These are phyloP conservation scores for Cordyceps farinosa DNA, from an alignment of 2,329 filamentous ascomycete species.

Conservation along the genomic window DNA sequence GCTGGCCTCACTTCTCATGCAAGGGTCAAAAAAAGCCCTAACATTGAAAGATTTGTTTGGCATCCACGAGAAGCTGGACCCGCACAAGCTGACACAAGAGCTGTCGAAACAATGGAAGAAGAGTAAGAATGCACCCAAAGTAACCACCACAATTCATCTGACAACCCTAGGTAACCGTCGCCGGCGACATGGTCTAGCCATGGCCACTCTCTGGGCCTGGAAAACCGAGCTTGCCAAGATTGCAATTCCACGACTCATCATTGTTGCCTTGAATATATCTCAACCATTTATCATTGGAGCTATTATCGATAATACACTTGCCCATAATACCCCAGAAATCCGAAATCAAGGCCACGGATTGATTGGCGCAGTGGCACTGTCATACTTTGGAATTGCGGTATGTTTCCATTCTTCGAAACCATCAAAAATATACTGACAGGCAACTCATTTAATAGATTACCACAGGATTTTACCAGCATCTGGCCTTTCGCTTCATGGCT, in stretches of 20 bases:
- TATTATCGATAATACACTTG: constrained; percentile 9
- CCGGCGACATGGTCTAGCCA: constrained; percentile 1
- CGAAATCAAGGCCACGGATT: constrained; percentile 13
- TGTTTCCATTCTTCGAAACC: neutral
- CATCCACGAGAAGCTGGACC: neutral
- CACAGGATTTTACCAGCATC: constrained; percentile 14
- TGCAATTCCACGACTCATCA: constrained; percentile 1
- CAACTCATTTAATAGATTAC: neutral
- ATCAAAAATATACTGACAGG: neutral
- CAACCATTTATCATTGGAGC: constrained; percentile 11
- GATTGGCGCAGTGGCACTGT: constrained; percentile 11
- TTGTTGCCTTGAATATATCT: neutral
- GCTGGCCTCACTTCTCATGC: constrained; percentile 5
- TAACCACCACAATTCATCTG: neutral
- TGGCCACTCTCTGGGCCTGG: constrained; percentile 15
- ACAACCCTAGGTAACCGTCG: neutral
- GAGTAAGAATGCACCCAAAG: neutral
- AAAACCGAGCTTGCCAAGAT: neutral
- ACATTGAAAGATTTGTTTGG: neutral
- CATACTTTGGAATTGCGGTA: constrained; percentile 5
- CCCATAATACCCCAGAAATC: neutral
- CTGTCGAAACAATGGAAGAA: neutral
- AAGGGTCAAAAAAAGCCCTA: neutral
- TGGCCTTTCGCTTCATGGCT: constrained; percentile 15
- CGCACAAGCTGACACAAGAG: neutral